Conservation (phyloP, 2,329 filamentous ascomycete species). For the Cladosporium sp. region DNA sequence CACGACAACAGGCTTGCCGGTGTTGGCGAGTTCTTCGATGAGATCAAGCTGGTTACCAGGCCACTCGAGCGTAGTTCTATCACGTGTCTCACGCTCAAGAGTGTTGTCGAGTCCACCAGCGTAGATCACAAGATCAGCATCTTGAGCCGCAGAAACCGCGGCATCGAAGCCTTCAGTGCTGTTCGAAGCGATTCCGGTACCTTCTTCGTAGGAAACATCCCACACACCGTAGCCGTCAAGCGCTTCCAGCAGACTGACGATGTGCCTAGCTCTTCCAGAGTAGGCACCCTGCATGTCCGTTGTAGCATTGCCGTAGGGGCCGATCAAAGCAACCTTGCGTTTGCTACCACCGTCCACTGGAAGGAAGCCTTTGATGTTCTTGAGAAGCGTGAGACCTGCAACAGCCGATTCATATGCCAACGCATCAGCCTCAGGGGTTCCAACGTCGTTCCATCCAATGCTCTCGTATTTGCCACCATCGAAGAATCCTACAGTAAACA, state of each 20-base stretch:
- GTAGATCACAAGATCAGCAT: slow-evolving; percentile 22
- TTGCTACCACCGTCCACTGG: slow-evolving; percentile 21
- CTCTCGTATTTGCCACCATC: slow-evolving; percentile 46
- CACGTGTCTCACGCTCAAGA: slow-evolving; percentile 38
- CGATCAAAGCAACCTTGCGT: slow-evolving; percentile 47
- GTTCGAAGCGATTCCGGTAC: slow-evolving; percentile 17
- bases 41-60: slow-evolving; percentile 39
- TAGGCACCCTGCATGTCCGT: slow-evolving; percentile 48
- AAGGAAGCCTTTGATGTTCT: slow-evolving; percentile 45
- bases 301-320: slow-evolving; percentile 52
- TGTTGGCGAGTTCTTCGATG: slow-evolving; percentile 32
- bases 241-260: slow-evolving; percentile 19
- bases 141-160: slow-evolving; percentile 17
- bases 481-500: slow-evolving; percentile 53
- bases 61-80: slow-evolving; percentile 40
- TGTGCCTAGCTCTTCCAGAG: slow-evolving; percentile 15
- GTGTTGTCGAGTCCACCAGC: slow-evolving; percentile 33
- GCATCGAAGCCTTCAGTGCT: slow-evolving; percentile 17
- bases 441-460: slow-evolving; percentile 51
- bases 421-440: slow-evolving; percentile 46
- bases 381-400: slow-evolving; percentile 43
- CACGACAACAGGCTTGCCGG: slow-evolving; percentile 38
- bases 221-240: slow-evolving; percentile 14
- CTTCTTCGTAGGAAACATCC: slow-evolving; percentile 15
- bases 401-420: slow-evolving; percentile 41